Base-by-base conservation (phyloP, 2,329 filamentous ascomycete species). In the Fusarium sp. region DNA sequence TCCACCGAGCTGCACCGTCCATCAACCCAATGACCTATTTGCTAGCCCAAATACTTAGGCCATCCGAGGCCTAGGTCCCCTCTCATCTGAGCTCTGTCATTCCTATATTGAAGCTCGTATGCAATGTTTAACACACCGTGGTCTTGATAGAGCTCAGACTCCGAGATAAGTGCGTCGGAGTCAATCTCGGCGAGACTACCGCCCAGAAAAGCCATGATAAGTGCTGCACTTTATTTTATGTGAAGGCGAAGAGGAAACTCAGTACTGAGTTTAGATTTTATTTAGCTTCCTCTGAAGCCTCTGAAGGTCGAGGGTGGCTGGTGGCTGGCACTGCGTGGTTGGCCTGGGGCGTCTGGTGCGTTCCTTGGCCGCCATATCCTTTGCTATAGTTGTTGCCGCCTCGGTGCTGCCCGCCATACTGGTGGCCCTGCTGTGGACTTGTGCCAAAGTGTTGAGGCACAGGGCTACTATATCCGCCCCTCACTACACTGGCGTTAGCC, bases 361-460 rank as follows among this genome's bases (percentile, higher is more conserved):
- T 80, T 60, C 78, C 81, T 64, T 86, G 86, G 35, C 79, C 82
- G 57, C 84, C 83, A 68, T 85, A 87, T 71, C 84, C 86, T 80
- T 89, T 88, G 72, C 83, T 85, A 67, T 88, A 87, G 78, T 86
- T 87, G 74, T 85, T 87, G 72, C 88, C 88, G 76, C 86, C 90
- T 64, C 78, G 73, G 89, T 89, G 78, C 71, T 88, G 87, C 42
- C 86, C 86, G 5, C 86, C 86, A 77, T 90, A 91, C 75, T 91
- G 89, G 78, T 92, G 90, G 75, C 85, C 83, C 67, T 91, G 89
- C 71, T 91, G 90, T 56, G 91, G 91, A 76, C 91, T 92, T 39
- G 87, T 89, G 61, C 90, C 88, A 78, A 88, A 92, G 70, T 91
- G 91, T 73, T 91, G 89, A 42, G 87, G 85, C 59, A 88, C 87